Conservation (phyloP, 2,329 filamentous ascomycete genomes). For the Cordyceps militaris region DNA sequence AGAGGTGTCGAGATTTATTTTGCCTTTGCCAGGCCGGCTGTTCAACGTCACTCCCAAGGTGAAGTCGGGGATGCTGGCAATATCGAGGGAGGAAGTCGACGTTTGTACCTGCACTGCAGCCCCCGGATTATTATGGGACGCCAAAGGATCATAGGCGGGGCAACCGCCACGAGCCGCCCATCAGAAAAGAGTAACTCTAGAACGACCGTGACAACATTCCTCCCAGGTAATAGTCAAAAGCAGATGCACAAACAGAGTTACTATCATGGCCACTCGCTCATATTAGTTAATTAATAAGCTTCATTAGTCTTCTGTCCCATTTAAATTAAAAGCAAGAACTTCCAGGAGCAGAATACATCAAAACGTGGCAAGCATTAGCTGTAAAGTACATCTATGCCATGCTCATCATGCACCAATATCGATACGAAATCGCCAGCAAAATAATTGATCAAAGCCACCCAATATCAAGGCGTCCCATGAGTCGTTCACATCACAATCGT, state of each 20-base stretch:
- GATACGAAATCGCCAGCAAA: conserved; percentile 13
- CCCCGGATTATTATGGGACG: conserved; percentile 13
- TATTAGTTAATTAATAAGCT: conserved; percentile 3
- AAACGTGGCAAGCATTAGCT: conserved; percentile 1
- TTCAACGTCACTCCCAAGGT: not conserved
- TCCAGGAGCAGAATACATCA: conserved; percentile 2
- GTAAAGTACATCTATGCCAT: conserved; percentile 3
- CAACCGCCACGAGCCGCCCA: conserved; percentile 2
- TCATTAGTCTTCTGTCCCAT: conserved; percentile 7
- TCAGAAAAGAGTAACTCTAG: not conserved
- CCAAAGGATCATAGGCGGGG: conserved; percentile 9
- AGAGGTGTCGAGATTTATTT: not conserved
- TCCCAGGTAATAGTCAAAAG: not conserved
- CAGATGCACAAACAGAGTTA: not conserved
- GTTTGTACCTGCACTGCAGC: not conserved
- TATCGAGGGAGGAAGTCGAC: conserved; percentile 1
- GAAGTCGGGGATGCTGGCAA: not conserved
- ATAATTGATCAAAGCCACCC: conserved; percentile 15
- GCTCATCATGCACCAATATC: conserved; percentile 9
- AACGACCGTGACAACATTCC: not conserved
- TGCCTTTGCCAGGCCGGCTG: not conserved
- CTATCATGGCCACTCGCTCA: not conserved
- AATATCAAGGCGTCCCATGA: conserved; percentile 5
- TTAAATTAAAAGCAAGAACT: conserved; percentile 4
- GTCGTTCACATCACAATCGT: conserved; percentile 4